Evolutionary conservation across 1,139 yeast species (phyloP).

Genomic region (Yamadazyma oceani): DNA sequence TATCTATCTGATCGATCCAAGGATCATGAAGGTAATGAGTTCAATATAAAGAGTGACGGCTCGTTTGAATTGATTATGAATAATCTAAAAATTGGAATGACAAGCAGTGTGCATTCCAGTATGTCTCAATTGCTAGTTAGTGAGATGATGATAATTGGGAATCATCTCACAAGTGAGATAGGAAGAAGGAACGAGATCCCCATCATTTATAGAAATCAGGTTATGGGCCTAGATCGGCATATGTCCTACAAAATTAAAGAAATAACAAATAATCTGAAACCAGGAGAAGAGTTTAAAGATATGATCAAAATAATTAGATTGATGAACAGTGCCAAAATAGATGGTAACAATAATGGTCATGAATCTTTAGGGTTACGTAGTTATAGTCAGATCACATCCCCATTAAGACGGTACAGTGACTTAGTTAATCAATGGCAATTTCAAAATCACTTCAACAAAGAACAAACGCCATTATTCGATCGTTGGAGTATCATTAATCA

Average conservation of each 20-base stretch:
- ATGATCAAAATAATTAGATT: conserved; percentile 21
- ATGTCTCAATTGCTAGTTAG: conserved; percentile 64
- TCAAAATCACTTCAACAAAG: conserved; percentile 16
- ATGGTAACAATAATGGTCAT: conserved; percentile 47
- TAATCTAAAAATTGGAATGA: conserved; percentile 10
- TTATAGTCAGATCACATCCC: conserved; percentile 85
- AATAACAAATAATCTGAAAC: conserved; percentile 2
- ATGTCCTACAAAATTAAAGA: conserved; percentile 45
- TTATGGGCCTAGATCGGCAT: conserved; percentile 32
- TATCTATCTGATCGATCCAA: background rate
- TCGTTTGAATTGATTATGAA: conserved; percentile 14
- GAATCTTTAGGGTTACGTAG: conserved; percentile 60
- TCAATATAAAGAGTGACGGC: conserved; percentile 14
- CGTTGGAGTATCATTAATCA: conserved; percentile 18
- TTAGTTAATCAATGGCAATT: conserved; percentile 68
- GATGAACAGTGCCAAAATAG: conserved; percentile 34
- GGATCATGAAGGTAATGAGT: conserved; percentile 2
- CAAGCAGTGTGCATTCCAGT: background rate
- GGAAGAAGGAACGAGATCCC: conserved; percentile 51
- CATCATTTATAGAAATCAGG: conserved; percentile 51
- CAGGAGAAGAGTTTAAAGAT: conserved; percentile 18
- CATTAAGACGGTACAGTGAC: conserved; percentile 85
- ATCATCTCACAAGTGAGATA: conserved; percentile 57
- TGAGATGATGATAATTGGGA: conserved; percentile 81
- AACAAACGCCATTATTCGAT: background rate